phyloP scores from a whole-genome alignment of 129 eudicot genomes.

The Arctium lappa region DNA sequence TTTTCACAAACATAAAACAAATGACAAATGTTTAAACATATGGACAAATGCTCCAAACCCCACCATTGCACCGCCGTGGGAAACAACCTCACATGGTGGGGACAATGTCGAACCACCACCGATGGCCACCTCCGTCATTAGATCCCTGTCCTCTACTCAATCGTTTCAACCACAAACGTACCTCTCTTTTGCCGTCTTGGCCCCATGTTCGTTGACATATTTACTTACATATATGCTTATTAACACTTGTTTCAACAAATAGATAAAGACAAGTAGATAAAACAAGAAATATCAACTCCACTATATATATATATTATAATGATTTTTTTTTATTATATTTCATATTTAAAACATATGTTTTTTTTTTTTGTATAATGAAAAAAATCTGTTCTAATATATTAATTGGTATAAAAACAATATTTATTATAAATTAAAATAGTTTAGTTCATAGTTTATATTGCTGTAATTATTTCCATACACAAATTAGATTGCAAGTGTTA shows the following conservation, averaged over 20 bases:
- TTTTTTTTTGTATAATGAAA: too few species aligned
- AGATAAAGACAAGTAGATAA: conserved; percentile 12
- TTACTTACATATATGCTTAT: conserved; percentile 2
- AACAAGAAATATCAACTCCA: conserved; percentile 12
- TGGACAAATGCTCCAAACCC: conserved; percentile 23
- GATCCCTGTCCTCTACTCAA: neutral
- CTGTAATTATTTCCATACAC: neutral
- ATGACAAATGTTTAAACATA: neutral
- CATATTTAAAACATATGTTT: neutral
- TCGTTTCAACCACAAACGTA: conserved; percentile 26
- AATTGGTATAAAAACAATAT: too few species aligned
- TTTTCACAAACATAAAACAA: neutral
- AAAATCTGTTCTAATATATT: too few species aligned
- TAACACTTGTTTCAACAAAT: conserved; percentile 7
- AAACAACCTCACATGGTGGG: conserved; percentile 38
- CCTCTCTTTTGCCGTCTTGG: conserved; percentile 26
- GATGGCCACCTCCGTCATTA: conserved; percentile 23
- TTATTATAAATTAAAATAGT: neutral
- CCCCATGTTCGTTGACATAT: conserved; percentile 40
- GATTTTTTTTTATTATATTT: too few species aligned
- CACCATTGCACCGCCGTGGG: conserved; percentile 29
- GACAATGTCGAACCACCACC: conserved; percentile 24
- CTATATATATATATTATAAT: neutral
- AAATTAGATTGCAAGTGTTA: neutral
- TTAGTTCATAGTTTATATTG: neutral